Base-by-base conservation (phyloP, 1,284 basidiomycete genomes). In the Polyporus tsugae region DNA sequence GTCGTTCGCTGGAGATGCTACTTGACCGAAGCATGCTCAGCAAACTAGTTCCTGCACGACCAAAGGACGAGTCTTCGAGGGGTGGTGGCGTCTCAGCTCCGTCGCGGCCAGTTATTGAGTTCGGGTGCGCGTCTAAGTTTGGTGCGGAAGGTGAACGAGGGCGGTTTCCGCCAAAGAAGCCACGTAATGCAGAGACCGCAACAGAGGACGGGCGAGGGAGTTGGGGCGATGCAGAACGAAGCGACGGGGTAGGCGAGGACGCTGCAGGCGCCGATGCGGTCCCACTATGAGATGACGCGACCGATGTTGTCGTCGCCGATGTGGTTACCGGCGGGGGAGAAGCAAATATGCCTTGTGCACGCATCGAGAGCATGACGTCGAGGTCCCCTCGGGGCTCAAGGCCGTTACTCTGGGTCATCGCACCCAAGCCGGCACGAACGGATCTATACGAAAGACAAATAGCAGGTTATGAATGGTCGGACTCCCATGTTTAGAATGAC, bases 361-460 rank as follows among this genome's bases (percentile, higher is more conserved):
- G 89, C 83, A 93, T 91, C n/a, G 90, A 90, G 39, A 93, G 82
- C 86, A 93, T 91, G 61, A 93, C 92, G 76, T 93, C 91, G 82
- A 93, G 86, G 75, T 93, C 91, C 5, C 92, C 91, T 63, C 88
- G 84, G 25, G 91, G 91, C 69, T 91, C 91, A 46, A 85, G 79
- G 15, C 82, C 81, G 19, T 82, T 74, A 33, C 82, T 79, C 44
- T 80, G 80, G 0, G 81, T 75, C 25, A 86, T 82, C 46, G 85
- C 80, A 52, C 88, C 86, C 42, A 92, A 77, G 22, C 91, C 91
- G 19, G 88, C 90, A 22, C 88, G 88, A 49, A 91, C 81, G 61
- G 90, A 88, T 74, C 91, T 92, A 70, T 35, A 42, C 38, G 62
- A 53, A 36, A 25, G n/a, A 36, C 33, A 46, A 65, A 65, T 29